Evolutionary conservation across 768 basidiomycete genomes (phyloP).

Genomic region (Gyrodon lividus): DNA sequence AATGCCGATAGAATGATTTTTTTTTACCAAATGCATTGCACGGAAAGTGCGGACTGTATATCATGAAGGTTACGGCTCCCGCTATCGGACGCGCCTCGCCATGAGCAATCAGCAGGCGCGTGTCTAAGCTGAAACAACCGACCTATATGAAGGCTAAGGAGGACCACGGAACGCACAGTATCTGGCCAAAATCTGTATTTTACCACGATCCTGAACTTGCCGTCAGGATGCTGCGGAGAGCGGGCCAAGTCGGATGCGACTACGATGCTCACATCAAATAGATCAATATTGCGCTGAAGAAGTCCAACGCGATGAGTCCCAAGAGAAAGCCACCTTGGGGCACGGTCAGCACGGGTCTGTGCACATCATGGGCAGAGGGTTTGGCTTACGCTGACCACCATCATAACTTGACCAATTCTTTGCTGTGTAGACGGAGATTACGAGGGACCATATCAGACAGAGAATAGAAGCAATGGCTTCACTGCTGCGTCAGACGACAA

Average conservation of each 20-base stretch:
- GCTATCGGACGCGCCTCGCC: not conserved
- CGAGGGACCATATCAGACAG: constrained; percentile 32
- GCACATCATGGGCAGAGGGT: not conserved
- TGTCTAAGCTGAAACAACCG: not conserved
- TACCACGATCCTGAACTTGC: constrained; percentile 36
- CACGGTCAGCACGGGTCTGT: not conserved
- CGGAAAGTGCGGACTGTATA: constrained; percentile 33
- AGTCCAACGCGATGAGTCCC: constrained; percentile 31
- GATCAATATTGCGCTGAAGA: constrained; percentile 32
- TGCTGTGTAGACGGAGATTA: constrained; percentile 35
- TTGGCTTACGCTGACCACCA: constrained; percentile 33
- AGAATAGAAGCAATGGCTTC: constrained; percentile 34
- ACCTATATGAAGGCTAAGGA: constrained; percentile 22
- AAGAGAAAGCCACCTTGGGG: constrained; percentile 35
- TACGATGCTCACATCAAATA: constrained; percentile 36
- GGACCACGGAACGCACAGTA: constrained; percentile 31
- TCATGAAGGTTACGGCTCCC: constrained; percentile 32
- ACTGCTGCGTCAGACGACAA: not conserved
- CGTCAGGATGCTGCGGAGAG: not conserved
- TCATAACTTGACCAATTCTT: constrained; percentile 36
- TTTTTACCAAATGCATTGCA: constrained; percentile 35
- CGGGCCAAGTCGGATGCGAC: not conserved
- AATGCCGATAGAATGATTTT: not conserved
- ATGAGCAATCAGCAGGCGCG: not conserved
- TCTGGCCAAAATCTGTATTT: constrained; percentile 40